phyloP scores from a whole-genome alignment of 441 rosid species.

The Arabidopsis lyrata region DNA sequence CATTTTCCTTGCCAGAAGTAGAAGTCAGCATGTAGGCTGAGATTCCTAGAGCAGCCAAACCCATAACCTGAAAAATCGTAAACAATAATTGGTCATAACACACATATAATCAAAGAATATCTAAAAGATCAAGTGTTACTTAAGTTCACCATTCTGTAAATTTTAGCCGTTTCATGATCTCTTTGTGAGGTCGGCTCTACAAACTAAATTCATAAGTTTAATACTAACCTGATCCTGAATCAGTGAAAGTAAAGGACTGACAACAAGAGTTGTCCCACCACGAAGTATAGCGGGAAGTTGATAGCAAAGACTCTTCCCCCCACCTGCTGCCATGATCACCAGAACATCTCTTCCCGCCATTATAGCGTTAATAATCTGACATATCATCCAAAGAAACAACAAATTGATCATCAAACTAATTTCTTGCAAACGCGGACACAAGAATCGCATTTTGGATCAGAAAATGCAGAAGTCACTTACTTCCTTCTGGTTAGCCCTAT shows the following conservation, averaged over 20 bases:
- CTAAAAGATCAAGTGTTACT: neutral
- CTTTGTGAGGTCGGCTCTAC: neutral
- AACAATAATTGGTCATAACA: neutral
- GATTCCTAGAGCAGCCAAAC: constrained; percentile 87
- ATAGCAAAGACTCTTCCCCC: constrained; percentile 99
- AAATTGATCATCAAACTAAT: neutral
- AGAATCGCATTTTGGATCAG: neutral
- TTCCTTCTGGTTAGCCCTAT: constrained; percentile 90
- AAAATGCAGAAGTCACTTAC: constrained; percentile 49
- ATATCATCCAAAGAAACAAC: neutral
- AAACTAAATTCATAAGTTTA: neutral
- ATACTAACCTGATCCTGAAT: constrained; percentile 92
- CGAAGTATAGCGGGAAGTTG: constrained; percentile 92
- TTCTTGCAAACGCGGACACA: neutral
- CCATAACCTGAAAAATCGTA: constrained; percentile 74
- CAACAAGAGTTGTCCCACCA: constrained; percentile 77
- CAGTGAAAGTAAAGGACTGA: constrained; percentile 87
- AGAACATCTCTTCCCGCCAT: constrained; percentile 89
- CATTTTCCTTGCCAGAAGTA: constrained; percentile 84
- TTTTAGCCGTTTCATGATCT: neutral
- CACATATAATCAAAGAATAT: constrained; percentile 6
- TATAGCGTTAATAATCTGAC: constrained; percentile 83
- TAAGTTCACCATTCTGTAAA: neutral
- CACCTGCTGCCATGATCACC: constrained; percentile 99
- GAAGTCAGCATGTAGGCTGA: constrained; percentile 92